These are phyloP conservation scores for Podila clonocystis DNA, from an alignment of 192 early-diverging fungal species.

Conservation along the genomic window DNA sequence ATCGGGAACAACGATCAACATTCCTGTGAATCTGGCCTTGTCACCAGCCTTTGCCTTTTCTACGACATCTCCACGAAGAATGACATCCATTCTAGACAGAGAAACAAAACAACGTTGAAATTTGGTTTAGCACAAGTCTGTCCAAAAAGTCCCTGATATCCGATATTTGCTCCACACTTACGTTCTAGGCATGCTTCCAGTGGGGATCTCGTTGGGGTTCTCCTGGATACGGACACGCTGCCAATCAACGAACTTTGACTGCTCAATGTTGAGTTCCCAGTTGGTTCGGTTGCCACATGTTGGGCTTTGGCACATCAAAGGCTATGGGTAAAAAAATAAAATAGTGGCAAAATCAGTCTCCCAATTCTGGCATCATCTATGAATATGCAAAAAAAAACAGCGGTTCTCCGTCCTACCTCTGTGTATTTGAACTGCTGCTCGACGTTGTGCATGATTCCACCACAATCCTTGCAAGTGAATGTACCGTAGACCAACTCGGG, in stretches of 20 bases:
- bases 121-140: background rate
- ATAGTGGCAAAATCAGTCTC: background rate
- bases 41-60: conserved; percentile 98
- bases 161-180: conserved; percentile 32
- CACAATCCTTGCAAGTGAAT: conserved; percentile 91
- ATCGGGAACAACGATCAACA: conserved; percentile 93
- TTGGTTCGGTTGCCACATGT: conserved; percentile 82
- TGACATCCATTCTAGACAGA: conserved; percentile 83
- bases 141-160: background rate
- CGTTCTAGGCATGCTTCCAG: conserved; percentile 97
- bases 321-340: conserved; percentile 53
- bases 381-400: background rate
- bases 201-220: conserved; percentile 94
- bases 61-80: conserved; percentile 92
- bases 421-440: conserved; percentile 98
- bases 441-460: conserved; percentile 80
- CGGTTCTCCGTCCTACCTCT: conserved; percentile 62
- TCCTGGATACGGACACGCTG: conserved; percentile 97
- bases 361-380: too few relatives aligned
- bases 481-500: conserved; percentile 94
- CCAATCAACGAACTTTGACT: conserved; percentile 95
- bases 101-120: background rate
- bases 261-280: conserved; percentile 86
- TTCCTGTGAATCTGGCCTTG: conserved; percentile 87
- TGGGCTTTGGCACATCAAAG: conserved; percentile 83